Percentiles rank a stretch among this genome's conserved stretches.
Conservation (phyloP, 2,329 filamentous ascomycete species). For the Sporothrix brasiliensis region DNA sequence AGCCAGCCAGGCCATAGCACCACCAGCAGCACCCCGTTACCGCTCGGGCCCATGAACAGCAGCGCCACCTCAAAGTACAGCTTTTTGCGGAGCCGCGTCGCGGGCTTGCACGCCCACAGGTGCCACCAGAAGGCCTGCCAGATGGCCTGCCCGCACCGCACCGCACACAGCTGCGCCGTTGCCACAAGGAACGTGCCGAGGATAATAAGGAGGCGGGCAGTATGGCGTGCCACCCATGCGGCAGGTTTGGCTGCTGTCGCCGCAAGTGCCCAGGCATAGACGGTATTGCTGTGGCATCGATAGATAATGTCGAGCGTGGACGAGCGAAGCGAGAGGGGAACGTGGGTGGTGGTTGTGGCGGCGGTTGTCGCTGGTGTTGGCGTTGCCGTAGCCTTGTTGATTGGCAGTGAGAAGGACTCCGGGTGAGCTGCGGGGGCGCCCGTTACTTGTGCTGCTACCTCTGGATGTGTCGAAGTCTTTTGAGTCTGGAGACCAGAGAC, state of each 20-base stretch:
- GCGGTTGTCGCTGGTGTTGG: not conserved
- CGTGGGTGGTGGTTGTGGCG: not conserved
- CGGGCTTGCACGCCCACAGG: conserved; percentile 26
- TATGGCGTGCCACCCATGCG: not conserved
- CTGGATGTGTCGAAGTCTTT: not conserved
- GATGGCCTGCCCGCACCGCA: not conserved
- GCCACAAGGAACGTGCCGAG: not conserved
- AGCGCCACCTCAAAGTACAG: conserved; percentile 54
- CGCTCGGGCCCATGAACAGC: conserved; percentile 54
- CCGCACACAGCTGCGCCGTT: not conserved
- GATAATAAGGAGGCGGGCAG: not conserved
- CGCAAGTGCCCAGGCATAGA: conserved; percentile 1
- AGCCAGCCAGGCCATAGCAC: conserved; percentile 63
- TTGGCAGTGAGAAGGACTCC: not conserved
- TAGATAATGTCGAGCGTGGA: conserved; percentile 16
- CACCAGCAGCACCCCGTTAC: conserved; percentile 53
- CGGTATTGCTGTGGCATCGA: conserved; percentile 27
- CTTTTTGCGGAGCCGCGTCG: conserved; percentile 35
- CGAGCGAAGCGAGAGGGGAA: conserved; percentile 1
- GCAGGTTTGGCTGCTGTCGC: conserved; percentile 5
- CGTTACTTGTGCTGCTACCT: not conserved
- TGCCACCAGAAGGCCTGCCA: conserved; percentile 24
- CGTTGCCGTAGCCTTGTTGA: not conserved
- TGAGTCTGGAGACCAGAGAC: not conserved
- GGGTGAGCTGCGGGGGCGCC: not conserved